A percentile compares a stretch with the other conserved stretches of the same genome.
Evolutionary conservation across 176 grass and related monocot species (phyloP).

Genomic region (Phyllostachys edulis): DNA sequence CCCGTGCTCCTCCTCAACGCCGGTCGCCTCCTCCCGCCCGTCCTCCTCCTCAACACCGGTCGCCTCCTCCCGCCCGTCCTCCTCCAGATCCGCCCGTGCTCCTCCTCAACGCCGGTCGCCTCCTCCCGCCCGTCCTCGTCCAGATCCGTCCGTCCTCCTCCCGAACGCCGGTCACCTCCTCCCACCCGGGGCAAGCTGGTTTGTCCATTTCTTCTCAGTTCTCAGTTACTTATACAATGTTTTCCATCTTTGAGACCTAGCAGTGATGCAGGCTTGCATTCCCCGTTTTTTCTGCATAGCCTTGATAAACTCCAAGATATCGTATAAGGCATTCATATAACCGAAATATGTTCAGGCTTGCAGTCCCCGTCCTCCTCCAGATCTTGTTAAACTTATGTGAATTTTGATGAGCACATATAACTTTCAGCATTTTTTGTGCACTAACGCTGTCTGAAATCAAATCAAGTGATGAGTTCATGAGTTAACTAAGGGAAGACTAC

Average conservation of each 20-base stretch:
- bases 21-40: too few species aligned
- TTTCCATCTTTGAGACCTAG: neutral
- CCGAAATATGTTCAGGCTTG: neutral
- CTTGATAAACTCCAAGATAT: constrained; percentile 1
- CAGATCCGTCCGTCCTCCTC: too few species aligned
- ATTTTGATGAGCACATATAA: neutral
- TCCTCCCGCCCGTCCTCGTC: too few species aligned
- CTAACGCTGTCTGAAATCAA: neutral
- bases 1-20: too few species aligned
- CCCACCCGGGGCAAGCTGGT: too few species aligned
- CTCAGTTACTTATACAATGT: neutral
- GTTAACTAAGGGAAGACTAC: neutral
- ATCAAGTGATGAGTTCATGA: neutral
- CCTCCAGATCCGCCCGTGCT: too few species aligned
- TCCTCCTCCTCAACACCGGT: too few species aligned
- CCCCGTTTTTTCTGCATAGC: neutral
- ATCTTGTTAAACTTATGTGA: neutral
- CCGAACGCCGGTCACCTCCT: too few species aligned
- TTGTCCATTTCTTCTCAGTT: too few species aligned
- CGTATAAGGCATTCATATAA: neutral
- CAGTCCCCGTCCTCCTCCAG: too few species aligned
- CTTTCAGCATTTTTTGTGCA: constrained; percentile 11
- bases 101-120: too few species aligned
- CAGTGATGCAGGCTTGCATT: neutral
- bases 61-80: too few species aligned